phyloP scores from a whole-genome alignment of 306 rosid genomes.

The Pterocarpus macrocarpus region DNA sequence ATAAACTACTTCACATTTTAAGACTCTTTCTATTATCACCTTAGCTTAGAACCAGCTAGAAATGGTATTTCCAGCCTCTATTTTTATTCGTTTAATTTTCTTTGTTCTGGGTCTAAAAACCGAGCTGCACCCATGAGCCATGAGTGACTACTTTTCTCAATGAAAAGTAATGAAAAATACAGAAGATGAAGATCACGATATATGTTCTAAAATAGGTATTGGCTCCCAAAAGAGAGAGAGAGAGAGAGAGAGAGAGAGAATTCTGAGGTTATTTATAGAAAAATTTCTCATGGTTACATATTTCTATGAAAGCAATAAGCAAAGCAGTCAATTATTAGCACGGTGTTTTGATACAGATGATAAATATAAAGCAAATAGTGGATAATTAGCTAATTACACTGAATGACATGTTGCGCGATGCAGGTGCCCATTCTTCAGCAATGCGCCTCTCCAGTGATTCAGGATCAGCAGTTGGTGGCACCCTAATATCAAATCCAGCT shows the following conservation, averaged over 20 bases:
- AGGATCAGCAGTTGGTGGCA: constrained; percentile 80
- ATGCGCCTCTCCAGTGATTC: constrained; percentile 68
- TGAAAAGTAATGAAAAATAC: constrained; percentile 1
- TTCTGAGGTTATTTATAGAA: constrained; percentile 1
- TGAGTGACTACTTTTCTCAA: constrained; percentile 12
- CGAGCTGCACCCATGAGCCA: neutral
- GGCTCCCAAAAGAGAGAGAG: neutral
- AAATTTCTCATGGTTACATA: constrained; percentile 9
- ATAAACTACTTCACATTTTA: constrained; percentile 14
- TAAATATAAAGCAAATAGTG: constrained; percentile 30
- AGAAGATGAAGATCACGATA: neutral
- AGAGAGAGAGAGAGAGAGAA: neutral
- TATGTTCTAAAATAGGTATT: neutral
- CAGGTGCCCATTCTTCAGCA: constrained; percentile 83
- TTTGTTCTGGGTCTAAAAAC: constrained; percentile 27
- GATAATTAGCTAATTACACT: constrained; percentile 53
- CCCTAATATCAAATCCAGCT: constrained; percentile 92
- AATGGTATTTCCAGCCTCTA: constrained; percentile 22
- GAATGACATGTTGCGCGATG: constrained; percentile 86
- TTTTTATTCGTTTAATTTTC: neutral
- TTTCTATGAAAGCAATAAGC: constrained; percentile 16
- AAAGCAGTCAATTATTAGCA: constrained; percentile 13
- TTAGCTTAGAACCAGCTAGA: neutral
- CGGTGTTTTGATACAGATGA: neutral
- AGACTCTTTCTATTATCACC: neutral